Conservation (phyloP, 345 rosid species). For the Populus davidiana region DNA sequence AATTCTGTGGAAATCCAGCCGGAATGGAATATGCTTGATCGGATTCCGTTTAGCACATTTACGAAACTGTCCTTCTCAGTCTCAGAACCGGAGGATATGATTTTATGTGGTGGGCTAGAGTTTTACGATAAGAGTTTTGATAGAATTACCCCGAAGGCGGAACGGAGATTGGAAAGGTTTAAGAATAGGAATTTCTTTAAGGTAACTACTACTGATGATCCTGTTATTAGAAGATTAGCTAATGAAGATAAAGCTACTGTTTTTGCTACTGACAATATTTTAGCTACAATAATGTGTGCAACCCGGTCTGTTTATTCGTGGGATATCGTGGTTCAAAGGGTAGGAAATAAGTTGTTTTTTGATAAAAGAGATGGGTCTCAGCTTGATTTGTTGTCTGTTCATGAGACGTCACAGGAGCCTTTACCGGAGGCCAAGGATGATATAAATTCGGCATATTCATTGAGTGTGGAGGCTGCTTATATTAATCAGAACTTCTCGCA, state of each 20-base stretch:
- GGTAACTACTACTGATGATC: conserved; percentile 92
- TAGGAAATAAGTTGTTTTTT: conserved; percentile 85
- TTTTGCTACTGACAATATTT: conserved; percentile 78
- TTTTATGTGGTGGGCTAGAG: conserved; percentile 76
- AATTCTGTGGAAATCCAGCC: conserved; percentile 95
- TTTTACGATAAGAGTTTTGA: conserved; percentile 65
- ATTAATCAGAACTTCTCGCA: conserved; percentile 82
- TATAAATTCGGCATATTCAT: conserved; percentile 70
- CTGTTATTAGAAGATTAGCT: conserved; percentile 76
- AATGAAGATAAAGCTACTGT: conserved; percentile 93
- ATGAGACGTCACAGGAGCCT: conserved; percentile 91
- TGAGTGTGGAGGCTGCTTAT: conserved; percentile 86
- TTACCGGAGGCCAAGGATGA: conserved; percentile 85
- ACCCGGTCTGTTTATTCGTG: conserved; percentile 93
- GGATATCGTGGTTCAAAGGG: conserved; percentile 90
- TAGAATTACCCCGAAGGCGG: conserved; percentile 75
- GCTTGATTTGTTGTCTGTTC: conserved; percentile 84
- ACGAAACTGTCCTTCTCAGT: conserved; percentile 74
- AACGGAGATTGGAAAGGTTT: conserved; percentile 80
- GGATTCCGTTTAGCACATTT: conserved; percentile 88
- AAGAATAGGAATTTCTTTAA: conserved; percentile 86
- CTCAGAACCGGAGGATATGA: conserved; percentile 80
- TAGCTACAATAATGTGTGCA: conserved; percentile 85
- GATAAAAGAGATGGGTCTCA: conserved; percentile 92
- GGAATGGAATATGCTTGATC: conserved; percentile 97